Percentiles rank a stretch among this genome's conserved stretches.
Conservation (phyloP, 2,329 filamentous ascomycete genomes). For the Ramularia endophylla region DNA sequence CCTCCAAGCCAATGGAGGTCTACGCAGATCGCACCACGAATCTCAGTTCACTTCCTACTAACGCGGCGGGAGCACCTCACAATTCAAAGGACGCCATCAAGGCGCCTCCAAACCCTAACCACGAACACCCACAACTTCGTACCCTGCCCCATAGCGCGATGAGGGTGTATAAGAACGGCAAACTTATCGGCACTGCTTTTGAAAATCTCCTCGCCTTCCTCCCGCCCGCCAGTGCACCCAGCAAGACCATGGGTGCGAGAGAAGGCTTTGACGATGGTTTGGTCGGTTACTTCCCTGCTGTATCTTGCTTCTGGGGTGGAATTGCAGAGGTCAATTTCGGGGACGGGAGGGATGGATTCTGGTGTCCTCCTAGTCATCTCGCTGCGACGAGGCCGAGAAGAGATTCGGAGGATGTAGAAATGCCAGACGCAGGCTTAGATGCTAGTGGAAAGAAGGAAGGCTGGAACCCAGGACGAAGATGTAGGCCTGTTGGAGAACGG, state of each 20-base stretch:
- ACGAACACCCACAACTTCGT: slow-evolving; percentile 66
- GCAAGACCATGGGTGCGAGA: slow-evolving; percentile 63
- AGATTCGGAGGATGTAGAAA: slow-evolving; percentile 32
- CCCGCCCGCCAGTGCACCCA: slow-evolving; percentile 76
- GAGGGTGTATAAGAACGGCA: slow-evolving; percentile 88
- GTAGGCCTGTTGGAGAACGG: slow-evolving; percentile 65
- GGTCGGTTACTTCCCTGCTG: slow-evolving; percentile 90
- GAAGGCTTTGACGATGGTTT: slow-evolving; percentile 90
- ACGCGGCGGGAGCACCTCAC: slow-evolving; percentile 31
- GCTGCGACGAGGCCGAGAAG: slow-evolving; percentile 1
- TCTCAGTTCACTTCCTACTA: slow-evolving; percentile 58
- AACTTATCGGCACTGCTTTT: slow-evolving; percentile 79
- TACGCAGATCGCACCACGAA: slow-evolving; percentile 45
- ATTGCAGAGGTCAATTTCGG: slow-evolving; percentile 93
- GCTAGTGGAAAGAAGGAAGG: slow-evolving; percentile 17
- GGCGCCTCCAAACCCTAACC: slow-evolving; percentile 64
- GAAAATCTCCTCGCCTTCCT: slow-evolving; percentile 84
- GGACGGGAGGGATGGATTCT: slow-evolving; percentile 75
- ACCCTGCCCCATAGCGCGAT: slow-evolving; percentile 83
- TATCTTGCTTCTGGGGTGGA: slow-evolving; percentile 87
- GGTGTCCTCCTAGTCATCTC: slow-evolving; percentile 66
- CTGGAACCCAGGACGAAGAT: slow-evolving; percentile 29
- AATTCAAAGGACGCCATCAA: slow-evolving; percentile 41
- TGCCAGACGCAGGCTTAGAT: slow-evolving; percentile 23
- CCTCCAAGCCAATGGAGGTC: slow-evolving; percentile 78